phyloP scores from a whole-genome alignment of 495 filamentous ascomycete species.

The Hypoxylon subgilvum region DNA sequence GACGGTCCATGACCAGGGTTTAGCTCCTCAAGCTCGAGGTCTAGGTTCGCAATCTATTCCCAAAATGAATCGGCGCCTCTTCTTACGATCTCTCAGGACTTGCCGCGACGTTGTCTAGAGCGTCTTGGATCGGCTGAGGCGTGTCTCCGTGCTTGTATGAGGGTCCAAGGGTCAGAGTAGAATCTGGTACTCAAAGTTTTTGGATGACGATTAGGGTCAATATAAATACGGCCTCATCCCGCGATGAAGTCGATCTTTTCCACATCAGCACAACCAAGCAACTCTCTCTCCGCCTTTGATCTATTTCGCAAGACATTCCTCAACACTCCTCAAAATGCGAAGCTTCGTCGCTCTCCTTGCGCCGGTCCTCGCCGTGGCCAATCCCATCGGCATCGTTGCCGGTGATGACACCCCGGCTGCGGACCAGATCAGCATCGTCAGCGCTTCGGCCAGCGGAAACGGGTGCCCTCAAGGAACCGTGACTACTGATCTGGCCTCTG shows the following conservation, averaged over 20 bases:
- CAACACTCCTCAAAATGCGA: slow-evolving; percentile 50
- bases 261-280: slow-evolving; percentile 31
- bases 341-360: slow-evolving; percentile 51
- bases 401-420: slow-evolving; percentile 46
- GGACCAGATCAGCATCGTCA: slow-evolving; percentile 56
- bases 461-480: slow-evolving; percentile 62
- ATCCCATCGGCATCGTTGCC: slow-evolving; percentile 46
- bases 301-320: slow-evolving; percentile 10
- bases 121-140: slow-evolving; percentile 1
- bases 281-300: slow-evolving; percentile 14
- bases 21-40: slow-evolving; percentile 25
- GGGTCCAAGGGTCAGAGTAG: background rate
- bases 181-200: background rate
- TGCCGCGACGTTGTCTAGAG: slow-evolving; percentile 28
- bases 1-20: slow-evolving; percentile 34
- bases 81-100: slow-evolving; percentile 24
- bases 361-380: slow-evolving; percentile 54
- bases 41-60: slow-evolving; percentile 34
- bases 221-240: slow-evolving; percentile 46
- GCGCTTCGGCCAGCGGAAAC: slow-evolving; percentile 65
- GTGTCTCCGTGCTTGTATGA: slow-evolving; percentile 21
- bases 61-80: slow-evolving; percentile 26
- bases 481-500: slow-evolving; percentile 55
- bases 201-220: slow-evolving; percentile 13
- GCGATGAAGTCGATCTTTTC: slow-evolving; percentile 40